Base-by-base conservation (phyloP, 1,139 yeast genomes). In the Protomyces arabidopsidicola region DNA sequence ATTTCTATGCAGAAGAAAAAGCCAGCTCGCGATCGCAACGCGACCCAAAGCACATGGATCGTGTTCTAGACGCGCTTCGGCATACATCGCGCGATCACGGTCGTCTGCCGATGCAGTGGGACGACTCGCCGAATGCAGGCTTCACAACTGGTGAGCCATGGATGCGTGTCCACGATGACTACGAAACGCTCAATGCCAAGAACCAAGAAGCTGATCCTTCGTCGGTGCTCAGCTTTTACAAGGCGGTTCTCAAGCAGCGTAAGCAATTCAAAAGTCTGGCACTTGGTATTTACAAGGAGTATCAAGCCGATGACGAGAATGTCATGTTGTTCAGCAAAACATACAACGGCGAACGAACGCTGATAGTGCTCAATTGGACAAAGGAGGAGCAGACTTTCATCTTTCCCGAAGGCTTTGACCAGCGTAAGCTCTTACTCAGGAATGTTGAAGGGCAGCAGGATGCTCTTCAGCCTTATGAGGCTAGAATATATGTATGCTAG, bases 51-150 rank as follows among this genome's bases (percentile, higher is more conserved):
- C 38, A 53, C 48, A 51, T 60, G 59, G 51, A 39, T 16, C 35
- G 42, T 27, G 60, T 64, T 24, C 39, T 54, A 48, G 60, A 39
- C 6, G 65, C 54, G 8, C 39, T 64, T 20, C 60, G 61, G 16
- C 39, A 42, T 36, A 34, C 24, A 9, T 63, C 67, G 10, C 66
- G 68, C 45, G 75, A 73, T 45, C 76, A 84, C 69, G 80, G 85
- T 5, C 77, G 87, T 71, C 77, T 84, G 6, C 87, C 87, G 38
- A 81, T 83, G 68, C 86, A 82, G 71, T 83, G 87, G 87, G 80
- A 79, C 66, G 70, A 77, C 1, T 75, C 71, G 12, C 34, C 45
- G 4, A 70, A 77, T 67, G 84, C 76, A 39, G 86, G 87, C 0
- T 83, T 83, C 72, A 73, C 84, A 14, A 72, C 77, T 1, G 80